Percentiles rank a stretch among this genome's conserved stretches.
phyloP scores from a whole-genome alignment of 2,329 filamentous ascomycete species.

The Orbilia quercus region DNA sequence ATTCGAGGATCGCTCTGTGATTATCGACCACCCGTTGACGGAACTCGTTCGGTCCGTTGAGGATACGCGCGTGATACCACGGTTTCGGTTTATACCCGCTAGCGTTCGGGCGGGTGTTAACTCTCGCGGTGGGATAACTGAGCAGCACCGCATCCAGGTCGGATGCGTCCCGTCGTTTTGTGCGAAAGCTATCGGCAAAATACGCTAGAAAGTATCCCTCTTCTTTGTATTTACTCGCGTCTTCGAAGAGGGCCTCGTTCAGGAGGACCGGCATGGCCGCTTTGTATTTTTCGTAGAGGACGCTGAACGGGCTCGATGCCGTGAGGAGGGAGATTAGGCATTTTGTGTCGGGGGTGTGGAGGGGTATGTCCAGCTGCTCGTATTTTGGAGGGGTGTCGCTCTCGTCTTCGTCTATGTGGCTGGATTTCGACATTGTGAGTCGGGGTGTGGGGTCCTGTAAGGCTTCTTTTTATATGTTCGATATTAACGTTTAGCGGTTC shows the following conservation, averaged over 20 bases:
- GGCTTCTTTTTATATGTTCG: too few species aligned
- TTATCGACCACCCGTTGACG: conserved; percentile 28
- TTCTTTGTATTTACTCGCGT: conserved; percentile 44
- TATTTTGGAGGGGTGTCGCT: conserved; percentile 8
- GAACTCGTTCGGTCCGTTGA: conserved; percentile 33
- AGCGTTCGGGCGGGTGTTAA: not conserved
- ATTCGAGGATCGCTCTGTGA: conserved; percentile 27
- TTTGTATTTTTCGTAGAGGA: conserved; percentile 30
- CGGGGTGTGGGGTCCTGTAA: not conserved
- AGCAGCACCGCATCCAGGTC: conserved; percentile 30
- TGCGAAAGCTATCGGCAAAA: conserved; percentile 31
- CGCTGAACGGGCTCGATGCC: conserved; percentile 23
- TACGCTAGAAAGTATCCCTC: conserved; percentile 40
- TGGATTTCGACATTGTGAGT: not conserved
- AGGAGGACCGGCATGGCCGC: conserved; percentile 9
- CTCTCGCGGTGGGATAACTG: conserved; percentile 31
- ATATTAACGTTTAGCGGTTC: too few species aligned
- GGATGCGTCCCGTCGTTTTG: conserved; percentile 21
- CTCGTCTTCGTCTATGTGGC: conserved; percentile 5
- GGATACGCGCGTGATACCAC: conserved; percentile 35
- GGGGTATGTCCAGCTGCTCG: not conserved
- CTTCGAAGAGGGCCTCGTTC: conserved; percentile 33
- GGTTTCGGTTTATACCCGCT: conserved; percentile 11
- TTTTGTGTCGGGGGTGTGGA: conserved; percentile 12
- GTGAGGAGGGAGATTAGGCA: conserved; percentile 31